Evolutionary conservation across 768 basidiomycete genomes (phyloP).

Genomic region (Trametes punicea): DNA sequence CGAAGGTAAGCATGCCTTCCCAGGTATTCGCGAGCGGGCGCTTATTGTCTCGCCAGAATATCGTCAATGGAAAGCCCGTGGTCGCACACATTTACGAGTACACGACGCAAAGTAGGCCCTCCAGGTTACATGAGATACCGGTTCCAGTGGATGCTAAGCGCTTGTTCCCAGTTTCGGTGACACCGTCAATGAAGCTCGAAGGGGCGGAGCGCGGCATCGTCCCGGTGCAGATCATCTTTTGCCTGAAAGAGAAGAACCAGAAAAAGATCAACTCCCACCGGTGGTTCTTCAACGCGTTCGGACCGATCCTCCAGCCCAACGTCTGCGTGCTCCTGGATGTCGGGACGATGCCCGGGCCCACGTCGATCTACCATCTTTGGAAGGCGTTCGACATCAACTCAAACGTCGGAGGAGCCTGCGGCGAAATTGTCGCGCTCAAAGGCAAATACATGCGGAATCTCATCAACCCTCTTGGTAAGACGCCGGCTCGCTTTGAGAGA

Average conservation of each 20-base stretch:
- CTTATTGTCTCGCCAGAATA: constrained; percentile 40
- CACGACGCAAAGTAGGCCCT: constrained; percentile 84
- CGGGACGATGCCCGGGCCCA: constrained; percentile 80
- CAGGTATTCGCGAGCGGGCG: background rate
- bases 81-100: constrained; percentile 91
- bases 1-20: constrained; percentile 48
- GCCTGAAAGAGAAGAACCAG: constrained; percentile 88
- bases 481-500: background rate
- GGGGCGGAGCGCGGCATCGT: constrained; percentile 76
- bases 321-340: constrained; percentile 93
- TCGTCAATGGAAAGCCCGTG: constrained; percentile 80
- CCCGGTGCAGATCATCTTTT: constrained; percentile 92
- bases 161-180: constrained; percentile 64
- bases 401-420: constrained; percentile 89
- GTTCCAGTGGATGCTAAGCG: no score
- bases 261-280: constrained; percentile 95
- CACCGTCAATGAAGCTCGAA: constrained; percentile 77
- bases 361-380: constrained; percentile 89
- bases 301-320: constrained; percentile 79
- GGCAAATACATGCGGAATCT: constrained; percentile 78
- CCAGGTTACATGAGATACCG: no score
- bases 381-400: constrained; percentile 93
- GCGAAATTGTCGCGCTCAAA: constrained; percentile 93
- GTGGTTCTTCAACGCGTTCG: constrained; percentile 95
- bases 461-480: constrained; percentile 64